Percentiles rank a stretch among this genome's conserved stretches.
These are phyloP conservation scores for Phialocephala subalpina DNA, from an alignment of 2,329 filamentous ascomycete species.

Conservation along the genomic window DNA sequence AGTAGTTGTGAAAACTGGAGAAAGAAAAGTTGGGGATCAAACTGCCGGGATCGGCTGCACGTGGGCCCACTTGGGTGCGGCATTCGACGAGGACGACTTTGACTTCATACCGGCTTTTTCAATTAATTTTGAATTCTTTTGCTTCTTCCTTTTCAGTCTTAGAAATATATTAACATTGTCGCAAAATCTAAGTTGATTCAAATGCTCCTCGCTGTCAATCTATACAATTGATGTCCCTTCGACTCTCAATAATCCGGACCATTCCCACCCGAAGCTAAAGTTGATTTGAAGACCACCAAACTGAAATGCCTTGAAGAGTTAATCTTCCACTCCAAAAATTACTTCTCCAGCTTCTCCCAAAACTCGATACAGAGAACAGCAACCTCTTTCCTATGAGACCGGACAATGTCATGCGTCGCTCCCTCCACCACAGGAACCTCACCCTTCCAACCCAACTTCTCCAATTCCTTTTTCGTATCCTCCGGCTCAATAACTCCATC, in stretches of 20 bases:
- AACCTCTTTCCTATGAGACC: slow-evolving; percentile 33
- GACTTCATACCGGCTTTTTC: background rate
- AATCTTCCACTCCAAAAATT: background rate
- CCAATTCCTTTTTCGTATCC: slow-evolving; percentile 43
- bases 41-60: slow-evolving; percentile 8
- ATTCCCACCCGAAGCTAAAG: background rate
- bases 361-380: slow-evolving; percentile 15
- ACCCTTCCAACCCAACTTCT: slow-evolving; percentile 42
- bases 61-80: background rate
- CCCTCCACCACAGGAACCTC: slow-evolving; percentile 48
- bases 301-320: background rate
- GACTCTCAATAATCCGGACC: background rate
- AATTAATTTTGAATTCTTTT: background rate
- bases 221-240: background rate
- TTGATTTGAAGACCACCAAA: background rate
- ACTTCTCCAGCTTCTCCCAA: slow-evolving; percentile 46
- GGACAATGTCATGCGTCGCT: slow-evolving; percentile 51
- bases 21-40: background rate
- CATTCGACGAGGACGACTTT: background rate
- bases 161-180: no score
- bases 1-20: background rate
- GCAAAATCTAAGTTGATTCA: no score
- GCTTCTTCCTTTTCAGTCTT: background rate
- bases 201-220: background rate
- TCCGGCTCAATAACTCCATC: slow-evolving; percentile 40